Base-by-base conservation (phyloP, 1,284 basidiomycete genomes). In the Xerocomus minutiporus region DNA sequence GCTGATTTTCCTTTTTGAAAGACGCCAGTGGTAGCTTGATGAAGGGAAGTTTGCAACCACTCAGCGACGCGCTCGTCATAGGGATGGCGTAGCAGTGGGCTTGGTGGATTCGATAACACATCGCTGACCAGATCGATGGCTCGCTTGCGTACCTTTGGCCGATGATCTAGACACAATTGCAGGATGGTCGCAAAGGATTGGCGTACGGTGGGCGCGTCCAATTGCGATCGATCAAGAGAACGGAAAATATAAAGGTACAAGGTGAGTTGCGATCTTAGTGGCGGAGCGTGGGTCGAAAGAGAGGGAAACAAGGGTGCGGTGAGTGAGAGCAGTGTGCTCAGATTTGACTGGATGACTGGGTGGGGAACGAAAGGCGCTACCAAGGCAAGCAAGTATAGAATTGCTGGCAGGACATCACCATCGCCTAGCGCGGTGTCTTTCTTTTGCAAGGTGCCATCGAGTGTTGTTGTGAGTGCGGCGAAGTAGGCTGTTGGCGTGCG, bases 71-170 rank as follows among this genome's bases (percentile, higher is more conserved):
- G 80, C 58, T 84, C 84, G 4, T 82, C 81, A 73, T 96, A 99
- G 0, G 96, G 94, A 73, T 98, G 96, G 8, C 80, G 74, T 5
- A 81, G 60, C 40, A 88, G 75, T 0, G 93, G 93, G 5, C 84
- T 75, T 1, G 92, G 88, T 13, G 93, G 91, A 12, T 79, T 78
- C 5, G 78, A 75, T 28, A 95, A 76, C 4, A 94, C 77, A 59
- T 91, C 86, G 57, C 79, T 80, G 39, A 99, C 80, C 23, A 91
- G 81, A 61, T 97, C 93, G 52, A 89, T 88, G 8, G 96, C 94
- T 58, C 87, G 83, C 71, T 86, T 94, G 53, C 97, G 84, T 45
- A 99, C 93, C 75, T 99, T 98, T 35, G 97, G 96, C 43, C 96
- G 77, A 2, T 86, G 80, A 73, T 99, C 96, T 47, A 93, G 76